phyloP scores from a whole-genome alignment of 768 basidiomycete genomes.

The Lactifluus volemus region DNA sequence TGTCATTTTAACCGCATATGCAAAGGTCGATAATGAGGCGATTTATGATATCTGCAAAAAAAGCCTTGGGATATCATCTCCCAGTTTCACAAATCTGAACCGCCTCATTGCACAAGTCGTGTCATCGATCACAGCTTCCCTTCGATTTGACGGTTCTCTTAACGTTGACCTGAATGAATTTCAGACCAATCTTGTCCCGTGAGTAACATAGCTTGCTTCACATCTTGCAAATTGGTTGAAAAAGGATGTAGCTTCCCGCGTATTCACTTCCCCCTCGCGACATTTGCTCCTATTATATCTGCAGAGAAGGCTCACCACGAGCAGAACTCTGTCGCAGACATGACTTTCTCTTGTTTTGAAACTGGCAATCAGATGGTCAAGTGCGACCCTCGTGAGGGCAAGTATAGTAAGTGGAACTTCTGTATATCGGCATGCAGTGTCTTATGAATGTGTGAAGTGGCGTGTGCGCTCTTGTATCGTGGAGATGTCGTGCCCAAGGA shows the following conservation, averaged over 20 bases:
- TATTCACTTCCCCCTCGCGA: slow-evolving; percentile 63
- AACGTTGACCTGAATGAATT: slow-evolving; percentile 67
- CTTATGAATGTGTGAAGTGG: slow-evolving; percentile 32
- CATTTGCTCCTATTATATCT: slow-evolving; percentile 58
- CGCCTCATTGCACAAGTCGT: slow-evolving; percentile 60
- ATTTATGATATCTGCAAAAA: slow-evolving; percentile 58
- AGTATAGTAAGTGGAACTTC: slow-evolving; percentile 45
- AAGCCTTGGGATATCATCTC: slow-evolving; percentile 48
- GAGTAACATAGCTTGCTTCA: slow-evolving; percentile 19
- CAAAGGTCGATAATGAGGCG: slow-evolving; percentile 52
- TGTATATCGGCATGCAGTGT: not conserved
- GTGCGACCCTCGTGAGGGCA: slow-evolving; percentile 72
- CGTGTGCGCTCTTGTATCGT: slow-evolving; percentile 62
- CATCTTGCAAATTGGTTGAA: not conserved
- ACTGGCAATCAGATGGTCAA: slow-evolving; percentile 73
- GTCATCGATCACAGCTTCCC: slow-evolving; percentile 36
- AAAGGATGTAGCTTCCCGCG: slow-evolving; percentile 40
- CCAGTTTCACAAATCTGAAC: slow-evolving; percentile 58
- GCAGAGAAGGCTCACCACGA: slow-evolving; percentile 58
- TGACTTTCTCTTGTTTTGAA: slow-evolving; percentile 72
- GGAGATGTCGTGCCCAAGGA: slow-evolving; percentile 76
- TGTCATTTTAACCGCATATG: not conserved
- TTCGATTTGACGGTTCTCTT: slow-evolving; percentile 58
- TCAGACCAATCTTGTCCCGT: slow-evolving; percentile 63
- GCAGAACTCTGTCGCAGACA: slow-evolving; percentile 61